Conservation (phyloP, 371 early-diverging fungal genomes). For the Mucor irregularis region DNA sequence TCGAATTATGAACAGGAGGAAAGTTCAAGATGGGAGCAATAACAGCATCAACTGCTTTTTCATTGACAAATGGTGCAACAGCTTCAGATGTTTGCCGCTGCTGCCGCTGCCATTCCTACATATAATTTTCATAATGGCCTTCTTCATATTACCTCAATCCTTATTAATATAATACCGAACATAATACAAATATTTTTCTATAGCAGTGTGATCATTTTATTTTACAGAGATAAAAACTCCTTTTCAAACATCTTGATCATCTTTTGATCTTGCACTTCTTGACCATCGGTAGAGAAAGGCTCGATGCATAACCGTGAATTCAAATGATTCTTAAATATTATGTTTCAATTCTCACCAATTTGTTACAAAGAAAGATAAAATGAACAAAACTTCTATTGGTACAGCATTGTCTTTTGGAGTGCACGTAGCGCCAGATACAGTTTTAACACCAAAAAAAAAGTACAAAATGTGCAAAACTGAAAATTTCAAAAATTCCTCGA, state of each 20-base stretch:
- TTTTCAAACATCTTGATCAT: slow-evolving; percentile 44
- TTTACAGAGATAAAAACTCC: slow-evolving; percentile 31
- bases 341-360: slow-evolving; percentile 59
- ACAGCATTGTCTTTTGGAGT: too few relatives aligned
- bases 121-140: neutral
- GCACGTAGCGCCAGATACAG: too few relatives aligned
- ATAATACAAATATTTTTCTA: neutral
- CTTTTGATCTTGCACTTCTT: slow-evolving; percentile 16
- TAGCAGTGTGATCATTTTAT: too few relatives aligned
- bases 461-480: too few relatives aligned
- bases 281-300: slow-evolving; percentile 35
- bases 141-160: neutral
- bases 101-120: too few relatives aligned
- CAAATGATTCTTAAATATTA: slow-evolving; percentile 62
- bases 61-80: neutral
- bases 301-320: slow-evolving; percentile 54
- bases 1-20: neutral
- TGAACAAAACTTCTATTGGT: neutral
- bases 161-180: neutral
- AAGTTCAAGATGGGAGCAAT: neutral
- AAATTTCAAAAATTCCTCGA: too few relatives aligned
- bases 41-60: neutral
- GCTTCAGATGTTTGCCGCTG: neutral
- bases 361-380: slow-evolving; percentile 73
- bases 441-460: too few relatives aligned